These are phyloP conservation scores for Oryza glaberrima DNA, from an alignment of 176 grass and related monocot species.

Conservation along the genomic window DNA sequence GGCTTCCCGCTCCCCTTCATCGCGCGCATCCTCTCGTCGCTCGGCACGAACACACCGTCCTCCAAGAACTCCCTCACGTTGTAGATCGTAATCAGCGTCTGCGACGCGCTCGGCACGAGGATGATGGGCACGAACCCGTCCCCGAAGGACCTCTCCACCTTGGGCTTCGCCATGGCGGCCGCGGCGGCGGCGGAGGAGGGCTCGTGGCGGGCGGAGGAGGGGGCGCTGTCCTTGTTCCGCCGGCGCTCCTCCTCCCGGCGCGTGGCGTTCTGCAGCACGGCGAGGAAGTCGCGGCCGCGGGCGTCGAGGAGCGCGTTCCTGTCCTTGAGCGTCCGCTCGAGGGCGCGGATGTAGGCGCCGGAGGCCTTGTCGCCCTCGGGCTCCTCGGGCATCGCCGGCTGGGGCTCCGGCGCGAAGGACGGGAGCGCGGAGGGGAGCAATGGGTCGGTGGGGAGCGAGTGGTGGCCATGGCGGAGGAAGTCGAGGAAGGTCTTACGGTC, in stretches of 20 bases:
- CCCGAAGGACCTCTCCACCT: slow-evolving; percentile 52
- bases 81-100: slow-evolving; percentile 93
- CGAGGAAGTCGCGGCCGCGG: slow-evolving; percentile 85
- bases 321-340: slow-evolving; percentile 83
- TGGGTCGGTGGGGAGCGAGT: slow-evolving; percentile 56
- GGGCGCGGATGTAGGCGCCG: slow-evolving; percentile 39
- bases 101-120: slow-evolving; percentile 91
- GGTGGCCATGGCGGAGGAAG: slow-evolving; percentile 68
- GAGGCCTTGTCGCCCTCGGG: slow-evolving; percentile 24
- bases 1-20: slow-evolving; percentile 71
- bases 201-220: slow-evolving; percentile 48
- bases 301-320: slow-evolving; percentile 75
- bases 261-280: slow-evolving; percentile 46
- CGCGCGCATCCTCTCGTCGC: slow-evolving; percentile 83
- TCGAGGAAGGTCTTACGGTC: slow-evolving; percentile 92
- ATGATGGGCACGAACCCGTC: slow-evolving; percentile 87
- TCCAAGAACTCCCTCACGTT: slow-evolving; percentile 95
- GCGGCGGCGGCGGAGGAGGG: slow-evolving; percentile 36
- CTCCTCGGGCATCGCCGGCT: slow-evolving; percentile 52
- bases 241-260: slow-evolving; percentile 76
- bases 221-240: slow-evolving; percentile 67
- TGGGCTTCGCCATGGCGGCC: slow-evolving; percentile 45
- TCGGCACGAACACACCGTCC: slow-evolving; percentile 81
- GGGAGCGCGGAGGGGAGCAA: slow-evolving; percentile 54
- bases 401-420: slow-evolving; percentile 24